Base-by-base conservation (phyloP, 805 yeast species). In the Pichia phayaonensis region DNA sequence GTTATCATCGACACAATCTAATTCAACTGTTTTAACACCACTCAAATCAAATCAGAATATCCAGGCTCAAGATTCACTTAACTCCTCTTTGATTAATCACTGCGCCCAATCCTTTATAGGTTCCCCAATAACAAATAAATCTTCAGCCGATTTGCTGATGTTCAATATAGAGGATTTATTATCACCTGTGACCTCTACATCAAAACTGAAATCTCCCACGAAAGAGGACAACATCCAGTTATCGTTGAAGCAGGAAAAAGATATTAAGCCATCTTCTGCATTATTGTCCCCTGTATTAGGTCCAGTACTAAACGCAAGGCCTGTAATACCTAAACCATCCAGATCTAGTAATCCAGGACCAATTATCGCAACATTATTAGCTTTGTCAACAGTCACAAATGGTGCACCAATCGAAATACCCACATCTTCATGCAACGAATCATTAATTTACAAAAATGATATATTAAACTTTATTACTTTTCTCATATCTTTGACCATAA, bases 291-390 rank as follows among this genome's bases (percentile, higher is more conserved):
- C 36, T 31, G 6, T 13, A 15, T 3, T 44, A 31, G 24, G 24
- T 18, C 3, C 21, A 26, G 22, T 12, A 15, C 15, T 40, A 13
- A 29, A 16, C 8, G 12, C 23, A 43, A 24, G 13, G n/a, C 16
- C 39, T 21, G 8, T 41, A 7, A 18, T 26, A 22, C 15, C 41
- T 20, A 23, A n/a, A 36, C 16, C 15, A 7, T 22, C 40, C 4
- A 40, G 22, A 21, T 15, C 40, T 31, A 53, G 56, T 1, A 56
- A 54, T 18, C 54, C 53, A 39, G 64, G 63, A 2, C 70, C 70
- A 1, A 60, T 66, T 8, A 46, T 66, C 24, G 63, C 70, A 2
- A 61, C 70, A 3, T 50, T 66, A 27, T 47, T 66, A 20, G 66
- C 68, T 11, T 38, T 65, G 20, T 42, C 52, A 10, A 54, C 68